Base-by-base conservation (phyloP, 768 basidiomycete genomes). In the Fistulinella prunicolor region DNA sequence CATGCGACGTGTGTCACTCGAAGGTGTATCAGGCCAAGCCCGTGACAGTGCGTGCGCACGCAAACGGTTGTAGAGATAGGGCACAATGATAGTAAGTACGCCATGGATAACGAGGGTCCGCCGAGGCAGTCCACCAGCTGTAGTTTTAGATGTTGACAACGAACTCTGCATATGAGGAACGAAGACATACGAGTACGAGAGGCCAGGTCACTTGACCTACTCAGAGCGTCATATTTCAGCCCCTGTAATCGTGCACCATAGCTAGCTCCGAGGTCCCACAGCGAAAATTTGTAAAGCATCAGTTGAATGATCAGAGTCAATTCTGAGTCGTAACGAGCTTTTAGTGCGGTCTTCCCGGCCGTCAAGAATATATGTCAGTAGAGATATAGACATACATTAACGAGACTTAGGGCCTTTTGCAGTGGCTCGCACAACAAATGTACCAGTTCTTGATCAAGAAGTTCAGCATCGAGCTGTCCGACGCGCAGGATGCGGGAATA, bases 11-110 rank as follows among this genome's bases (percentile, higher is more conserved):
- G 72, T 72, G 67, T 94, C 89, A 37, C 81, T 83, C 23, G 85
- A 81, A 3, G 94, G 94, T 3, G 87, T 80, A 63, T 96, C 94
- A 1, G 93, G 92, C 94, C 94, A 96, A 36, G 93, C 83, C 53
- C 74, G 73, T 2, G 90, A 90, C 19, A 96, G 73, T 1, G 91
- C 92, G 63, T 88, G 75, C 3, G 76, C 62, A 30, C 89, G 81
- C 40, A 94, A 58, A 41, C 89, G 86, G 34, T 75, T 77, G 61
- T 92, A 83, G 6, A 93, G 48, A 61, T 96, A 96, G 1, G 90
- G 89, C 2, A 86, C 60, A 34, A 93, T 55, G 29, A 93, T 74
- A 0, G 90, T 90, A 42, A 94, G 67, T 9, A 77, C 55, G 21
- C 84, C 82, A 57, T 96, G 92, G 2, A 84, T 57, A 9, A 86